Base-by-base conservation (phyloP, 306 rosid species). In the Aeschynomene evenia region DNA sequence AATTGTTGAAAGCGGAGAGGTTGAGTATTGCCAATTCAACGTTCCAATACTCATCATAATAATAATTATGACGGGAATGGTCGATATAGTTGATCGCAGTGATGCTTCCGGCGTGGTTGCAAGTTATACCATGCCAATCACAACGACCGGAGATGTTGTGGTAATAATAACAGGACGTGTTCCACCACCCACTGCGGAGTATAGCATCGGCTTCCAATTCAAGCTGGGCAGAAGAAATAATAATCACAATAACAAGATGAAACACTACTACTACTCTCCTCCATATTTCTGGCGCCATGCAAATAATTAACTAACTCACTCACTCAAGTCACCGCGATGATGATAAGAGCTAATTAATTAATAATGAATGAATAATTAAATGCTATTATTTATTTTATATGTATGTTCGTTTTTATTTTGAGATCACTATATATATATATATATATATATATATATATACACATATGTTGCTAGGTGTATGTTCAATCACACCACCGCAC, bases 31-130 rank as follows among this genome's bases (percentile, higher is more conserved):
- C 60, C 1, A 59, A 46, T 19, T 31, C 4, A 22, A 4, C 0
- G 10, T 1, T 51, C 1, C 3, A 7, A 0, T 10, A 3, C 2
- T 0, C 19, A 1, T n/a, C n/a, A n/a, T n/a, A 1, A 21, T 20
- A 2, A 1, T 0, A 3, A 0, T 0, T 0, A 1, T 4, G 13
- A 6, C n/a, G n/a, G n/a, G n/a, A n/a, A n/a, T n/a, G n/a, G n/a
- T n/a, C n/a, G n/a, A n/a, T n/a, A n/a, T 1, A 0, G 2, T 0
- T 2, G 37, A 71, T 58, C 33, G 0, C 6, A 1, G 4, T 59
- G 16, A 71, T 71, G 52, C 76, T 71, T 46, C 76, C 61, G 10
- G 0, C 26, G 0, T 23, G 1, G n/a, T 71, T 59, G 60, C 76
- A 71, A 2, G 0, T 3, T 19, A 46, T 59, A 22, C 19, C 26